These are phyloP conservation scores for Arthrobotrys musiformis DNA, from an alignment of 2,329 filamentous ascomycete species.

Conservation along the genomic window DNA sequence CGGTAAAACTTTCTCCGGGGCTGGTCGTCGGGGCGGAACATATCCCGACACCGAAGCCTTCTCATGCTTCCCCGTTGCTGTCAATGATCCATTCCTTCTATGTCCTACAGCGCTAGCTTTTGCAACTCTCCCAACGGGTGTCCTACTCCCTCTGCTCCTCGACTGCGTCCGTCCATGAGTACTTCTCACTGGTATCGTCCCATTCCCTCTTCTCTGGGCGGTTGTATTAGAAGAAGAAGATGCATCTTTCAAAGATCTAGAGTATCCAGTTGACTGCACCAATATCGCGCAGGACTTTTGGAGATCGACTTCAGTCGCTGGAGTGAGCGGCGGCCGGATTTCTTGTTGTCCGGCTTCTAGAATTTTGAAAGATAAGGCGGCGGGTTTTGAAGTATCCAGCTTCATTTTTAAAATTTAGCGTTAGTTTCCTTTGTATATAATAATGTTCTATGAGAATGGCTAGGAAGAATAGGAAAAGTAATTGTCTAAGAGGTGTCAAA, in stretches of 20 bases:
- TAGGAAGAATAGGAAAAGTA: not conserved
- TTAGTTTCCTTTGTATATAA: not conserved
- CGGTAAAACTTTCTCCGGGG: slow-evolving; percentile 36
- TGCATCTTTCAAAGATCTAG: slow-evolving; percentile 28
- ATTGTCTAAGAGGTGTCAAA: no score
- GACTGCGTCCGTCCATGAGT: slow-evolving; percentile 26
- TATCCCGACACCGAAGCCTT: slow-evolving; percentile 40
- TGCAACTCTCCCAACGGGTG: slow-evolving; percentile 37
- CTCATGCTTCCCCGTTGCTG: slow-evolving; percentile 26
- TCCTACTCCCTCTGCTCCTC: slow-evolving; percentile 28
- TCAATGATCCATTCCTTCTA: slow-evolving; percentile 23
- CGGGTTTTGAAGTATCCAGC: slow-evolving; percentile 38
- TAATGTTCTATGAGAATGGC: no score
- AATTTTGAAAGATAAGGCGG: slow-evolving; percentile 45
- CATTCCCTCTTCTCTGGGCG: slow-evolving; percentile 8
- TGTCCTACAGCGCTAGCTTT: slow-evolving; percentile 6
- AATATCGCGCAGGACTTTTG: slow-evolving; percentile 52
- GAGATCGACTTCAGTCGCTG: slow-evolving; percentile 48
- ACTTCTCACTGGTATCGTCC: slow-evolving; percentile 6
- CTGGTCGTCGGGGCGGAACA: slow-evolving; percentile 39
- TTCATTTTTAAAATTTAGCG: slow-evolving; percentile 33
- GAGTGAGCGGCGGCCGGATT: slow-evolving; percentile 43
- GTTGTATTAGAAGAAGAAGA: slow-evolving; percentile 1
- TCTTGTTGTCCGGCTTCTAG: slow-evolving; percentile 30
- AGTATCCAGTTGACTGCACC: slow-evolving; percentile 44